Base-by-base conservation (phyloP, 1,284 basidiomycete genomes). In the Neolentinus lepideus region DNA sequence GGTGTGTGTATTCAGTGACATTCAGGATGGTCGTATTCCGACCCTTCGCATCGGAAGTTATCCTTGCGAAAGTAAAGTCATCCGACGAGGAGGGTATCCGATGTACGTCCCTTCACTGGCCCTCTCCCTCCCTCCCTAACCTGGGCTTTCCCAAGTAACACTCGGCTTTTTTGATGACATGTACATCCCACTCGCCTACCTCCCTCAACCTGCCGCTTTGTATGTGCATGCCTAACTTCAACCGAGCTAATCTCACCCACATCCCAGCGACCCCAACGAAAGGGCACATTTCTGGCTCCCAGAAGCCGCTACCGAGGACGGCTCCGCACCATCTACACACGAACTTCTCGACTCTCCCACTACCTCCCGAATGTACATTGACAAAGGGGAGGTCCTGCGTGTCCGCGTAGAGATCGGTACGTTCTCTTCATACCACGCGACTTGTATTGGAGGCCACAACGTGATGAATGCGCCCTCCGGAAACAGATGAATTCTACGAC, bases 81-180 rank as follows among this genome's bases (percentile, higher is more conserved):
- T 91, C 88, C 0, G 89, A 92, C 51, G 83, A 89, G 61, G 82
- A 89, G 52, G 91, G 91, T 12, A 86, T 98, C 60, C 75, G 91
- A 72, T 69, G 94, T 94, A 62, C 55, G 88, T 73, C 2, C 3
- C 38, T 52, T 35, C 48, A 19, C 47, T 10, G 26, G 35, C 8
- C 31, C 21, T 36, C 38, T 53, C 47, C 31, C 45, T 27, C 2
- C 4, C 12, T 3, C 55, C 55, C 45, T 6, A 50, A 56, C 51
- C 43, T 26, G 56, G 19, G 43, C 31, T 52, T 38, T 52, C 45
- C 33, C 31, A 63, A 96, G 93, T 98, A 31, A 85, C 90, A 8
- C 71, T 97, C 35, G 90, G 88, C 14, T 98, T 99, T 74, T 99
- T 98, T 66, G 92, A 96, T 67, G 94, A 98, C 65, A 88, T 98